Evolutionary conservation across 73 alveolate species (phyloP).

Genomic region (Uronychia setigera): DNA sequence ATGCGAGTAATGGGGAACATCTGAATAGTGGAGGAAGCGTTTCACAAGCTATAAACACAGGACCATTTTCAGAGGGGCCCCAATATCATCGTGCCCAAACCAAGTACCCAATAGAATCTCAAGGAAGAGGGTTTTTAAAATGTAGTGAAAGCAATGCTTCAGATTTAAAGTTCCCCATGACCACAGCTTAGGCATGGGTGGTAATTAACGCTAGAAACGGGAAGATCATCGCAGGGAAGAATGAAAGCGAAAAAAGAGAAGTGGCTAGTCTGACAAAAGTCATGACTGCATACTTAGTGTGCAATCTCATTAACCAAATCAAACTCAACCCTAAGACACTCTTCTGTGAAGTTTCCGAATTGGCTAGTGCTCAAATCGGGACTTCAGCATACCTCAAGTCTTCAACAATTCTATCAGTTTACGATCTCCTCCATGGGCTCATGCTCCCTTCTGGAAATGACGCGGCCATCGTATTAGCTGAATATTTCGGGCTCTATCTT

Average conservation of each 20-base stretch:
- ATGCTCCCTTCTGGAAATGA: slow-evolving; percentile 36
- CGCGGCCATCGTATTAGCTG: slow-evolving; percentile 8
- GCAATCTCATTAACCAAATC: neutral
- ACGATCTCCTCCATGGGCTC: slow-evolving; percentile 23
- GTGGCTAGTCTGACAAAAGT: slow-evolving; percentile 20
- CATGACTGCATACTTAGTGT: slow-evolving; percentile 8
- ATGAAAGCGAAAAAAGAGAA: slow-evolving; percentile 7
- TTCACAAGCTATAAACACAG: too few species aligned
- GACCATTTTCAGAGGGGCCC: too few species aligned
- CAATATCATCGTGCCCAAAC: too few species aligned
- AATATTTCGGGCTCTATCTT: neutral
- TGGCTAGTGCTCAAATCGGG: slow-evolving; percentile 4
- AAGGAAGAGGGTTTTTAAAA: too few species aligned
- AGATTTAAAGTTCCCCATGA: neutral
- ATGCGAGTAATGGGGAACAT: too few species aligned
- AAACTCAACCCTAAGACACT: neutral
- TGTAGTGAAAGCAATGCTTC: too few species aligned
- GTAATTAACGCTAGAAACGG: neutral
- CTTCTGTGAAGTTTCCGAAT: neutral
- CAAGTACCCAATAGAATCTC: too few species aligned
- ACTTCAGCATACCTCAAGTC: slow-evolving; percentile 21
- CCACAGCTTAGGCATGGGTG: slow-evolving; percentile 9
- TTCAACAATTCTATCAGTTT: neutral
- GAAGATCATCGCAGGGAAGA: slow-evolving; percentile 9
- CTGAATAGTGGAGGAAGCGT: too few species aligned